Conservation (phyloP, 139 green algal species). For the Edaphochlamys debaryana region DNA sequence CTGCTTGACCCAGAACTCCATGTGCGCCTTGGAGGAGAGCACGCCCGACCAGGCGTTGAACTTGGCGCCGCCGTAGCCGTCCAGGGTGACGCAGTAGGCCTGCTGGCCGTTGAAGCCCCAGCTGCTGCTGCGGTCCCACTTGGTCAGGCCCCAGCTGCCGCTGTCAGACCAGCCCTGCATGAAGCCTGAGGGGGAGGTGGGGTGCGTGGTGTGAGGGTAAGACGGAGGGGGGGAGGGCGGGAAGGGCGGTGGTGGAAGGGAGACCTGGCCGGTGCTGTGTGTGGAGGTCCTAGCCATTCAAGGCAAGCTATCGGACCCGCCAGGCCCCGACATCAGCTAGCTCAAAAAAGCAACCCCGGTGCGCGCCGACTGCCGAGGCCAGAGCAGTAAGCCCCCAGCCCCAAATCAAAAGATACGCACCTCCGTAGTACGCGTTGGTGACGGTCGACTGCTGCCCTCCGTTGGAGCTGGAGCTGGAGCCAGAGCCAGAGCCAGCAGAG, state of each 20-base stretch:
- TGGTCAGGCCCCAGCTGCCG: constrained; percentile 17
- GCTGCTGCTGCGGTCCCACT: constrained; percentile 15
- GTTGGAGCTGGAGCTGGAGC: neutral
- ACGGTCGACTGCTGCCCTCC: constrained; percentile 12
- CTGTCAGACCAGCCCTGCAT: constrained; percentile 35
- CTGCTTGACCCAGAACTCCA: constrained; percentile 22
- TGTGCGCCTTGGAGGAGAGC: constrained; percentile 7
- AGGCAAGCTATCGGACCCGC: no score
- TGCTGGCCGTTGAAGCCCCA: constrained; percentile 36
- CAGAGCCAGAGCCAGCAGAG: neutral
- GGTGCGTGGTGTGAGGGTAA: no score
- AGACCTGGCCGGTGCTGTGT: no score
- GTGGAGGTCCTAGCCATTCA: no score
- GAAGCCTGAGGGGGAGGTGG: constrained; percentile 12
- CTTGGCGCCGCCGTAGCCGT: constrained; percentile 26
- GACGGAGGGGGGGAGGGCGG: no score
- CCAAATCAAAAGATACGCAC: no score
- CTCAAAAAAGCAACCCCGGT: no score
- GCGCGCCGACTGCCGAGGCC: no score
- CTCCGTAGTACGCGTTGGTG: constrained; percentile 36
- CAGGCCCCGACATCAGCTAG: no score
- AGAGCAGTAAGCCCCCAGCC: no score
- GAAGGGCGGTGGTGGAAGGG: no score
- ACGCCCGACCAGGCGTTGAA: constrained; percentile 25
- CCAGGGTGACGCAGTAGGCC: constrained; percentile 34